These are phyloP conservation scores for Zalaria sp. DNA, from an alignment of 2,329 filamentous ascomycete species.

Conservation along the genomic window DNA sequence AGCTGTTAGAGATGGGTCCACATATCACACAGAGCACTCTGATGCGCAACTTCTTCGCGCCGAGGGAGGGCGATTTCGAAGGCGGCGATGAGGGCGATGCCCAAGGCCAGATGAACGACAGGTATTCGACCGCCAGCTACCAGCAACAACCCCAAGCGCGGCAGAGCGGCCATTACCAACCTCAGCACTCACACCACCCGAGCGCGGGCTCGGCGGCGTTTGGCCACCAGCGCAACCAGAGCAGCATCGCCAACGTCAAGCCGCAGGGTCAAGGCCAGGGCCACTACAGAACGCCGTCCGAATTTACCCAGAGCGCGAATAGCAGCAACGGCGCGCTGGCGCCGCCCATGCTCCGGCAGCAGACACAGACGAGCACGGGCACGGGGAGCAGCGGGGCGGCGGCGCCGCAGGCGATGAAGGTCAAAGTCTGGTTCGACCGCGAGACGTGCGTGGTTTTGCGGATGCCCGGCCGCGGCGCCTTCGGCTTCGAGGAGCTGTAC, in stretches of 20 bases:
- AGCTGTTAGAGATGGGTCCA: constrained; percentile 64
- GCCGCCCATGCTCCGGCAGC: constrained; percentile 6
- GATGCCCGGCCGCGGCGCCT: constrained; percentile 55
- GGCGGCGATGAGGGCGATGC: constrained; percentile 56
- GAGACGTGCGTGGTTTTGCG: constrained; percentile 86
- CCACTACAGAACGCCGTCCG: constrained; percentile 14
- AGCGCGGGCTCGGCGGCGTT: too few relatives aligned
- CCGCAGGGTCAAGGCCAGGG: constrained; percentile 7
- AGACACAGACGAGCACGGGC: constrained; percentile 7
- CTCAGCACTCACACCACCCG: constrained; percentile 30
- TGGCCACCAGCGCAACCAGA: constrained; percentile 8
- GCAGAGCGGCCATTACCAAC: constrained; percentile 25
- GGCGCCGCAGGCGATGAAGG: constrained; percentile 47
- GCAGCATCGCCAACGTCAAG: constrained; percentile 6
- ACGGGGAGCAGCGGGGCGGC: constrained; percentile 17
- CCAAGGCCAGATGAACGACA: constrained; percentile 45
- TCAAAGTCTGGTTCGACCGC: constrained; percentile 80
- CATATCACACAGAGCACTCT: constrained; percentile 76
- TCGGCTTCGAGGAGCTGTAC: constrained; percentile 62
- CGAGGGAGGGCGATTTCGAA: constrained; percentile 83
- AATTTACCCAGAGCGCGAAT: constrained; percentile 7
- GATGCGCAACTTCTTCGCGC: constrained; percentile 82
- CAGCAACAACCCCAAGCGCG: constrained; percentile 7
- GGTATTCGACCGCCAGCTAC: constrained; percentile 25
- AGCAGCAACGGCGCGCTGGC: constrained; percentile 8